Evolutionary conservation across 2,329 filamentous ascomycete species (phyloP).

Genomic region (Exophiala dermatitidis): DNA sequence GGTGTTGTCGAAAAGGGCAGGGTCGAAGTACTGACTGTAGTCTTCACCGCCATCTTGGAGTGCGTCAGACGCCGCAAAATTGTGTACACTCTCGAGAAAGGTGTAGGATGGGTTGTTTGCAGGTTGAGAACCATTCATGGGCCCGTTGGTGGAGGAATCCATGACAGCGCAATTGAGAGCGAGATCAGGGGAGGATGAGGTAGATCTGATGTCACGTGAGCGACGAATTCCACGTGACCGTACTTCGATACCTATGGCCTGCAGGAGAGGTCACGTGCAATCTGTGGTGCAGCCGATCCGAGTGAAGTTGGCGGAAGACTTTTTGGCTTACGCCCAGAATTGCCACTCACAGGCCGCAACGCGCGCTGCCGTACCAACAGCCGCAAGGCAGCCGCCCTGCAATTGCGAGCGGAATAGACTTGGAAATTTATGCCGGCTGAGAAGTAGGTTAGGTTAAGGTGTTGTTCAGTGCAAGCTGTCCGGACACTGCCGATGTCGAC

Average conservation of each 20-base stretch:
- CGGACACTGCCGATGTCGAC: neutral
- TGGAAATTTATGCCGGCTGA: conserved; percentile 11
- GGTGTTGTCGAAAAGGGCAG: conserved; percentile 23
- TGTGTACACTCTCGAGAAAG: conserved; percentile 21
- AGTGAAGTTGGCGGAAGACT: conserved; percentile 1
- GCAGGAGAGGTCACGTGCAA: neutral
- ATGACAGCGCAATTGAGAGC: conserved; percentile 4
- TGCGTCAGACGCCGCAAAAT: conserved; percentile 7
- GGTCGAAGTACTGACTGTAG: conserved; percentile 22
- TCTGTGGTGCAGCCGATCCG: neutral
- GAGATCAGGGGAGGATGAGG: neutral
- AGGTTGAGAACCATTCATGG: conserved; percentile 16
- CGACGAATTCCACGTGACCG: neutral
- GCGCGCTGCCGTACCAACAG: conserved; percentile 17
- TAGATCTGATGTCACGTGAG: neutral
- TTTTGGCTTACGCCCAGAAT: conserved; percentile 19
- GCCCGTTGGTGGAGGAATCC: conserved; percentile 15
- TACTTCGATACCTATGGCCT: neutral
- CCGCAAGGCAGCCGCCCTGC: conserved; percentile 5
- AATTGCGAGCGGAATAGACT: conserved; percentile 2
- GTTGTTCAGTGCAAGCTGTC: neutral
- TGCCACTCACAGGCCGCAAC: conserved; percentile 23
- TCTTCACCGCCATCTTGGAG: conserved; percentile 21
- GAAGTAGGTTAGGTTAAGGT: conserved; percentile 2
- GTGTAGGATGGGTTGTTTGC: conserved; percentile 11